Base-by-base conservation (phyloP, 2,329 filamentous ascomycete genomes). In the Triangularia verruculosa region DNA sequence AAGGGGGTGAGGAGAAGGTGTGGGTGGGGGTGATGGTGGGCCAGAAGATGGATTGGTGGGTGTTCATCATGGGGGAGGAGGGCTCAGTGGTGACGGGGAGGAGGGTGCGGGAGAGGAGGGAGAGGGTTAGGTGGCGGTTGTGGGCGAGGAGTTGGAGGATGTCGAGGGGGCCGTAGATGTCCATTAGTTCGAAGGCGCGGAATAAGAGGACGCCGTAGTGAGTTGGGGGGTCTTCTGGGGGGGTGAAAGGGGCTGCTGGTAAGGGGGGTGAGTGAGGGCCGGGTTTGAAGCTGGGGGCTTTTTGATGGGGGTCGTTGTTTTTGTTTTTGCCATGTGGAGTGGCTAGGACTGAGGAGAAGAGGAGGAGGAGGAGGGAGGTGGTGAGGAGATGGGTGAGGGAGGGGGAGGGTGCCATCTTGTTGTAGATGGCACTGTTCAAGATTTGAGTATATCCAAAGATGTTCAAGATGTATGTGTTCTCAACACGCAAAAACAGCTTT, bases 1-100 rank as follows among this genome's bases (percentile, higher is more conserved):
- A 20, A n/a, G 78, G 77, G 0, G 82, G 82, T 1, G 78, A 74
- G 52, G 75, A 77, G 69, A 87, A 87, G 0, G 86, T 89, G 70
- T 78, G 75, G 1, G 80, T 82, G 20, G 80, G 77, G 17, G 73
- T 64, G 13, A 81, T 63, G 22, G 63, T 61, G 15, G 78, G 74
- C 57, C 72, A 76, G 66, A 79, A 78, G 64, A 70, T 72, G 47
- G 73, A 74, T 68, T 75, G 75, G 69, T 68, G 68, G 25, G 66
- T 63, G 70, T 78, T 77, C 65, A 72, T 74, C 6, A 67, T 54
- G 3, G 64, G 28, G 34, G 62, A 58, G 7, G 68, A 66, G n/a
- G 72, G 67, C 25, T 57, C 68, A 1, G 79, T 78, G 8, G 72
- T 75, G 15, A 82, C 79, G 1, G 79, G 77, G 13, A 78, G 76